These are phyloP conservation scores for Gynochthodes officinalis DNA, from an alignment of 257 asterid species.

Conservation along the genomic window DNA sequence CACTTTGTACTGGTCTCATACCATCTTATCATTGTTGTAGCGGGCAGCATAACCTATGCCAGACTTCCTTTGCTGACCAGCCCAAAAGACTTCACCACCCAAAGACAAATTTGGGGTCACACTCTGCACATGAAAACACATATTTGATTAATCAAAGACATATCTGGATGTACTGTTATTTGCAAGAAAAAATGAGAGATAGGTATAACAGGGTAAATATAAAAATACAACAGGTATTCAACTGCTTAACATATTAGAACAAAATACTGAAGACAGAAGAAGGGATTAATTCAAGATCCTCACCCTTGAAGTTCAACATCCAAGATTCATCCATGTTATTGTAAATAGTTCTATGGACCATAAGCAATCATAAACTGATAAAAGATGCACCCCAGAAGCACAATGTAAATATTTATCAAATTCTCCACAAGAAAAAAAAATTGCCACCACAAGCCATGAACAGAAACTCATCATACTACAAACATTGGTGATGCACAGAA, in stretches of 20 bases:
- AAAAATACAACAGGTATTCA: no score
- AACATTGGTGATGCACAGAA: not conserved
- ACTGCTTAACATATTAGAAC: not conserved
- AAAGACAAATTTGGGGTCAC: slow-evolving; percentile 66
- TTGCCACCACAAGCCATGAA: not conserved
- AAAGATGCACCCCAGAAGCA: not conserved
- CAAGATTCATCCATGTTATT: not conserved
- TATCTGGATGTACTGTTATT: not conserved
- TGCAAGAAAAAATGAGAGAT: not conserved
- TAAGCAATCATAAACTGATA: not conserved
- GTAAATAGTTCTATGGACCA: not conserved
- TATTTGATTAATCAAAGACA: not conserved
- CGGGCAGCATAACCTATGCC: slow-evolving; percentile 93
- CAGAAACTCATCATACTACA: not conserved
- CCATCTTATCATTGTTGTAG: slow-evolving; percentile 92
- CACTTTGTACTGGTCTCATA: slow-evolving; percentile 17
- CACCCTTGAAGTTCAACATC: not conserved
- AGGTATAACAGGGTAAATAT: not conserved
- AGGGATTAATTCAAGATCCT: not conserved
- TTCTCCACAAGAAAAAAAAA: not conserved
- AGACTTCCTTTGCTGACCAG: slow-evolving; percentile 92
- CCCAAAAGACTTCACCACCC: slow-evolving; percentile 97
- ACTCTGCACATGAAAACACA: slow-evolving; percentile 52
- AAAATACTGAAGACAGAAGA: not conserved
- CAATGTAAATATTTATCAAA: not conserved